A percentile compares a stretch with the other conserved stretches of the same genome.
Evolutionary conservation across 306 rosid species (phyloP).

Genomic region (Quercus robur): DNA sequence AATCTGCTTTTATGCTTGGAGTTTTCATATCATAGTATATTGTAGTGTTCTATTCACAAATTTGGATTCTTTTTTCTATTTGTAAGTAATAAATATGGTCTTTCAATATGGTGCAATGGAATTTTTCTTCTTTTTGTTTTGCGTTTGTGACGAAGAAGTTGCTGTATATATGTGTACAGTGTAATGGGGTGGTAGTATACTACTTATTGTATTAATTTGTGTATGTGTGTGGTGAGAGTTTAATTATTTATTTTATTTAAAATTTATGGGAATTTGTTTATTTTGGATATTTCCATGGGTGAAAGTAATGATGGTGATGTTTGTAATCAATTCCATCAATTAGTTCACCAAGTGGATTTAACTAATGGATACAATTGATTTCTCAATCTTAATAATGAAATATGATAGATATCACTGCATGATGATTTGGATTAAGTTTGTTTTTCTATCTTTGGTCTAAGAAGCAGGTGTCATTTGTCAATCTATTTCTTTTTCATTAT

Average conservation of each 20-base stretch:
- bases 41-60: not conserved
- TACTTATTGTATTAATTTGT: slow-evolving; percentile 7
- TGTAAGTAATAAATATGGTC: not conserved
- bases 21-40: too few relatives aligned
- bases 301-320: slow-evolving; percentile 7
- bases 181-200: not conserved
- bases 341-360: not conserved
- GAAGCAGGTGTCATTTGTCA: not conserved
- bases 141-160: not conserved
- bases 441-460: not conserved
- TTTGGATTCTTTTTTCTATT: not conserved
- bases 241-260: too few relatives aligned
- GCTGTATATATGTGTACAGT: not conserved
- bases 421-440: not conserved
- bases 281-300: slow-evolving; percentile 13
- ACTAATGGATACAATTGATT: not conserved
- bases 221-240: not conserved
- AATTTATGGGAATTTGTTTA: not conserved
- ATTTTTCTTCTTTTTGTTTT: not conserved
- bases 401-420: not conserved
- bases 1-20: too few relatives aligned
- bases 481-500: not conserved
- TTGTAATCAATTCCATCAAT: not conserved
- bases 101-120: not conserved
- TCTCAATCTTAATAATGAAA: not conserved